Base-by-base conservation (phyloP, 1,139 yeast genomes). In the Debaryomycetaceae sp. region DNA sequence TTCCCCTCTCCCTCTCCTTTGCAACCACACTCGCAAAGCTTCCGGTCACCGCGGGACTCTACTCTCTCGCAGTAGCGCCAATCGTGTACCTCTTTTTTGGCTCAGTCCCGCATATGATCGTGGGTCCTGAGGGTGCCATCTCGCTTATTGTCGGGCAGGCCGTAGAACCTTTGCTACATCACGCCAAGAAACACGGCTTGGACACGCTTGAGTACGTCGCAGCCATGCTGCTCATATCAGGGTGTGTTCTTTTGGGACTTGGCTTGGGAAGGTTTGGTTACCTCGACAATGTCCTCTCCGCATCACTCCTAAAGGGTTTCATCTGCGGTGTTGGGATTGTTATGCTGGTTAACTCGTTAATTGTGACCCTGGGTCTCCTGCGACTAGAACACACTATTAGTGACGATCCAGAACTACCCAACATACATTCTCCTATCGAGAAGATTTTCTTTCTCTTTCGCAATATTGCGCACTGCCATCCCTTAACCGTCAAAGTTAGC, bases 91-190 rank as follows among this genome's bases (percentile, higher is more conserved):
- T 83, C 30, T 40, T 87, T 1, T 69, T 87, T 46, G 97, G 98
- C 0, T 77, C 95, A 15, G 95, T 86, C 1, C 97, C 97, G 0
- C 93, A 81, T 45, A 82, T 90, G 95, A 80, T 87, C 31, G 94
- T 87, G 5, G 97, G 97, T 0, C 98, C 98, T 0, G 98, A 90
- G 47, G 92, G 90, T 6, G 95, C 97, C 2, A 80, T 87, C 18
- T 81, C 94, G 1, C 63, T 90, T 47, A 79, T 90, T 25, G 83
- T 90, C 3, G 97, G 97, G 3, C 95, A 85, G 47, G 86, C 92
- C 0, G 78, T 86, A n/a, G 85, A 81, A 37, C 75, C 80, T 10
- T 48, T 68, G 3, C 41, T 73, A 23, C 75, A 70, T 32, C 82
- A 77, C 43, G 51, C 66, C 28, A 49, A 54, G 25, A 48, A 53